Percentiles rank a stretch among this genome's conserved stretches.
Conservation (phyloP, 352 stramenopile genomes). For the Pythium phragmitis region DNA sequence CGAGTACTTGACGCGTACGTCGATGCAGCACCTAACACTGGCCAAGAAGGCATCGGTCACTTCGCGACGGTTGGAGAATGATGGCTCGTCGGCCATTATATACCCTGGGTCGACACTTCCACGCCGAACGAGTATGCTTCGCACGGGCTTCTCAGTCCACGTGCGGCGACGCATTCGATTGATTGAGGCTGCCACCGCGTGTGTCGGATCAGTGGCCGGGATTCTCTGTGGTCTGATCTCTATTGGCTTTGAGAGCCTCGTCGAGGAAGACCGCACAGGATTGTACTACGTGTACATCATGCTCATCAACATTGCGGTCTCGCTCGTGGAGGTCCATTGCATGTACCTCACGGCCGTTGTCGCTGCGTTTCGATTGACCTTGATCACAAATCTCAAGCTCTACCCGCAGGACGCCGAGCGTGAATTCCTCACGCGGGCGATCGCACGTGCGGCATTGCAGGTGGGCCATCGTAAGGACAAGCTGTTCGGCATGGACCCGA, state of each 20-base stretch:
- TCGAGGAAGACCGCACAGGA: conserved; percentile 19
- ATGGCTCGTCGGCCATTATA: neutral
- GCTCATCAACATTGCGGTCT: conserved; percentile 49
- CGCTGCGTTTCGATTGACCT: conserved; percentile 43
- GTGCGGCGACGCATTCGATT: conserved; percentile 30
- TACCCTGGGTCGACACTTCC: neutral
- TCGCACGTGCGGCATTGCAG: conserved; percentile 48
- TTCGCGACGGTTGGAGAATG: conserved; percentile 12
- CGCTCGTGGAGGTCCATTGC: conserved; percentile 40
- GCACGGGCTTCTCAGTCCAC: conserved; percentile 30
- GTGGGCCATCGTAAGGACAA: conserved; percentile 41
- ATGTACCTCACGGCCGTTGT: conserved; percentile 43
- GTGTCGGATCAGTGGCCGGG: conserved; percentile 28
- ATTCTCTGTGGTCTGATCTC: conserved; percentile 42
- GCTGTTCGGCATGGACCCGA: conserved; percentile 53
- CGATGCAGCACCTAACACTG: conserved; percentile 33
- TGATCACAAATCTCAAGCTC: conserved; percentile 41
- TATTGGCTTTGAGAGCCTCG: conserved; percentile 32
- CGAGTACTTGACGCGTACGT: conserved; percentile 38
- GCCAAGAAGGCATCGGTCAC: conserved; percentile 22
- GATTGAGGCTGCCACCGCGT: conserved; percentile 34
- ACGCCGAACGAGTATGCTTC: neutral
- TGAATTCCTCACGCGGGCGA: conserved; percentile 46
- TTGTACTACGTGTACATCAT: conserved; percentile 35
- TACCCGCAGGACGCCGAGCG: conserved; percentile 50